A percentile compares a stretch with the other conserved stretches of the same genome.
Conservation (phyloP, 441 rosid species). For the Bocquillonia castaneifolia region DNA sequence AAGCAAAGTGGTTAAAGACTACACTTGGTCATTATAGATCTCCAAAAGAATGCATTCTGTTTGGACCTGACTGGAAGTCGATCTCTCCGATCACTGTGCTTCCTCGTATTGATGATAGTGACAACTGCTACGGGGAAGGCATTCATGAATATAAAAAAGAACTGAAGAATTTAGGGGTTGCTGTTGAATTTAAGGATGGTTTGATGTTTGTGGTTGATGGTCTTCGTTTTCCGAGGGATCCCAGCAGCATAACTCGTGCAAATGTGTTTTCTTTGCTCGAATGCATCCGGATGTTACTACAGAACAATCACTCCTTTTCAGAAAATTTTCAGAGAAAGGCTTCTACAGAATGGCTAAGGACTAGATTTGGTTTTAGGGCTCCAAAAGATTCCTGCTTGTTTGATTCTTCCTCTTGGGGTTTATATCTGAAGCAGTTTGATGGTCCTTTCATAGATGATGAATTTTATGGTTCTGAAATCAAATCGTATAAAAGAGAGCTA, state of each 20-base stretch:
- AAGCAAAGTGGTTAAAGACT: conserved; percentile 52
- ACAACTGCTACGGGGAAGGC: conserved; percentile 37
- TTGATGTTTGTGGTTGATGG: conserved; percentile 39
- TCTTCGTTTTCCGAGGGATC: conserved; percentile 35
- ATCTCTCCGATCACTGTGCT: conserved; percentile 47
- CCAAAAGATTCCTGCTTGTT: conserved; percentile 45
- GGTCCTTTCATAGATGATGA: conserved; percentile 71
- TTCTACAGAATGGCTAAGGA: conserved; percentile 54
- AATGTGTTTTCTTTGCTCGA: conserved; percentile 41
- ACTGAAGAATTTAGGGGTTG: conserved; percentile 45
- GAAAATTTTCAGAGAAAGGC: conserved; percentile 25
- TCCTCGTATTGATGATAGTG: conserved; percentile 51
- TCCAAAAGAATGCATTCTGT: conserved; percentile 55
- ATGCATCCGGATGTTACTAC: conserved; percentile 36
- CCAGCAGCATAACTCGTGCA: conserved; percentile 25
- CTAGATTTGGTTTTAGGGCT: conserved; percentile 40
- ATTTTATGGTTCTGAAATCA: conserved; percentile 43
- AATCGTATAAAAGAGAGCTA: conserved; percentile 37
- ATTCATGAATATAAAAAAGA: conserved; percentile 41
- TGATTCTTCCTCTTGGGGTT: conserved; percentile 35
- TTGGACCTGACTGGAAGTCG: conserved; percentile 48
- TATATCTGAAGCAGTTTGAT: conserved; percentile 37
- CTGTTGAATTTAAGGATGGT: conserved; percentile 40
- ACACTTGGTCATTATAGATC: conserved; percentile 45
- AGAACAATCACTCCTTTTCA: conserved; percentile 19